Evolutionary conservation across 208 protist species (phyloP).

Genomic region (Trypanosoma congolense): DNA sequence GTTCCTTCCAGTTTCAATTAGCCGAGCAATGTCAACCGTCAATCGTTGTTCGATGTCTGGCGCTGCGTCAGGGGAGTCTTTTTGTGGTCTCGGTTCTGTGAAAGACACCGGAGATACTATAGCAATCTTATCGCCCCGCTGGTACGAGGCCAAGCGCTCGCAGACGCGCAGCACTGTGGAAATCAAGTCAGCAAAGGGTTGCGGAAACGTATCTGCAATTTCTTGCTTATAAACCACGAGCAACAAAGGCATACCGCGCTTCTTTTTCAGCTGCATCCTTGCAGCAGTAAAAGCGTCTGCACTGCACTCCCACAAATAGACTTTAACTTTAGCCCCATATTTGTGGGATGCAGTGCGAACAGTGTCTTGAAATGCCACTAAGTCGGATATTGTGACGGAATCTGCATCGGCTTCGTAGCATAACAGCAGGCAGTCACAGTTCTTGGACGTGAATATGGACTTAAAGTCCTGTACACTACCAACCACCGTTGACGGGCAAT

Average conservation of each 20-base stretch:
- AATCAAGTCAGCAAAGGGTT: constrained; percentile 17
- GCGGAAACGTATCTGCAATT: constrained; percentile 56
- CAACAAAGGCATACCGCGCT: constrained; percentile 41
- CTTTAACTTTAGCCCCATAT: constrained; percentile 21
- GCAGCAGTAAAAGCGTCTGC: constrained; percentile 41
- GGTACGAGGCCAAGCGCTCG: constrained; percentile 50
- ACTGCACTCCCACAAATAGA: constrained; percentile 75
- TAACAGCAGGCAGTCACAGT: constrained; percentile 36
- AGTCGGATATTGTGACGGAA: constrained; percentile 27
- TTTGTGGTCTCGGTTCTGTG: not conserved
- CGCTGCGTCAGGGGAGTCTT: not conserved
- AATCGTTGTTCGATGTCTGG: constrained; percentile 17
- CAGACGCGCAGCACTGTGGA: constrained; percentile 42
- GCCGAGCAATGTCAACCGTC: constrained; percentile 67
- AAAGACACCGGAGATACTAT: not conserved
- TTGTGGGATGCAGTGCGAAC: constrained; percentile 23
- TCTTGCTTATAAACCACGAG: constrained; percentile 43
- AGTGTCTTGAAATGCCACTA: constrained; percentile 28
- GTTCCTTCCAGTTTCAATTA: constrained; percentile 58
- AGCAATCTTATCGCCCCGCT: constrained; percentile 20
- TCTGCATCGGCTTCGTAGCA: constrained; percentile 66
- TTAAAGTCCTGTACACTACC: constrained; percentile 52
- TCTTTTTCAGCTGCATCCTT: constrained; percentile 56
- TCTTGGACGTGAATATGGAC: constrained; percentile 33
- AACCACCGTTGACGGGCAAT: constrained; percentile 28